Base-by-base conservation (phyloP, 2,329 filamentous ascomycete species). In the Microcyclospora pomicola region DNA sequence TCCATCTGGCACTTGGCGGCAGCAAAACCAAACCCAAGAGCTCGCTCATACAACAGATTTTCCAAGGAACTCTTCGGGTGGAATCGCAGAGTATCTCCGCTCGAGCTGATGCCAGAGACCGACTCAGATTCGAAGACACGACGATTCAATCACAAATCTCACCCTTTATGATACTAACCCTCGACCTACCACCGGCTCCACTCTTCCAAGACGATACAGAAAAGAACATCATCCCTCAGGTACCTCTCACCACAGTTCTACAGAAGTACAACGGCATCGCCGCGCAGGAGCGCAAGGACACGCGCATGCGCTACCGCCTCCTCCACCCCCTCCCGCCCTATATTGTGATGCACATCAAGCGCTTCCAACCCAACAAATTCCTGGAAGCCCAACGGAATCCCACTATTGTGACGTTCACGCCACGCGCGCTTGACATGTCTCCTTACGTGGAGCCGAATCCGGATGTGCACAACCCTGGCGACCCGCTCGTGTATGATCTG, bases 281-380 rank as follows among this genome's bases (percentile, higher is more conserved):
- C 30, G 78, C 85, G 0, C 88, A 94, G 56, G 91, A 98, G 55
- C 84, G 88, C 54, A 75, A 88, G 49, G 81, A 86, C 37, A 82
- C 88, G 51, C 78, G 91, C 45, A 82, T 88, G 52, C 80, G 91
- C 27, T 95, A 95, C 63, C 77, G 88, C 12, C 71, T 98, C 4
- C 66, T 93, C 34, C 87, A 94, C 53, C 91, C 91, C 0, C 70
- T 98, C 0, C 91, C 91, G 1, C 88, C 87, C 0, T 96, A 81
- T 56, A 75, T 98, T 13, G 68, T 91, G 37, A 85, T 98, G 65
- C 88, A 98, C 65, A 80, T 96, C 66, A 96, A 96, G 66, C 85
- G 91, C 50, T 98, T 98, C 70, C 84, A 80, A 49, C 79, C 82
- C 48, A 98, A 98, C 68, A 94, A 95, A 59, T 98, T 98, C 55